Percentiles rank a stretch among this genome's conserved stretches.
phyloP scores from a whole-genome alignment of 2,329 filamentous ascomycete genomes.

The Phialemoniopsis sp. region DNA sequence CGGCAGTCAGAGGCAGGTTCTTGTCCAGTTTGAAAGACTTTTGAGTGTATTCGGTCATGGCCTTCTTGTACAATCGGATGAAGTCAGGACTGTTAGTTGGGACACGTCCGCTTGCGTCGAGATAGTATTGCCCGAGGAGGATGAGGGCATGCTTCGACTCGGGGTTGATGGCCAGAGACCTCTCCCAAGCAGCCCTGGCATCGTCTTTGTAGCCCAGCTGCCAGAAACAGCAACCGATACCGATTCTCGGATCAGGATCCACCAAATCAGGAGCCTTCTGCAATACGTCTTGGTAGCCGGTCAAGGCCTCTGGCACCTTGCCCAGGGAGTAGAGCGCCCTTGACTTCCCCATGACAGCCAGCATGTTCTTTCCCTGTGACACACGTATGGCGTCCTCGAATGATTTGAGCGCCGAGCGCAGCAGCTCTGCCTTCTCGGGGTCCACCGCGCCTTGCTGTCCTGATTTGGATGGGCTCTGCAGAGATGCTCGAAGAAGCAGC shows the following conservation, averaged over 20 bases:
- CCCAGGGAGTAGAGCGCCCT: slow-evolving; percentile 82
- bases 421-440: slow-evolving; percentile 70
- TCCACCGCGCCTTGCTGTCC: slow-evolving; percentile 60
- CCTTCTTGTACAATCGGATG: slow-evolving; percentile 79
- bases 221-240: slow-evolving; percentile 97
- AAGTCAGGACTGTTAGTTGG: slow-evolving; percentile 83
- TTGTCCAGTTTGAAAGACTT: slow-evolving; percentile 93
- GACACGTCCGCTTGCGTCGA: slow-evolving; percentile 80
- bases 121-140: slow-evolving; percentile 82
- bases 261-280: slow-evolving; percentile 80
- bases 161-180: slow-evolving; percentile 74
- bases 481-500: slow-evolving; percentile 79
- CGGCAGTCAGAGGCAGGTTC: slow-evolving; percentile 82
- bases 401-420: slow-evolving; percentile 83
- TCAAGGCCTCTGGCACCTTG: slow-evolving; percentile 78
- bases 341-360: slow-evolving; percentile 87
- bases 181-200: slow-evolving; percentile 85
- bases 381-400: slow-evolving; percentile 91
- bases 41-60: slow-evolving; percentile 91
- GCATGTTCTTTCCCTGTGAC: slow-evolving; percentile 82
- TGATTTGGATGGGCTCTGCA: slow-evolving; percentile 70
- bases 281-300: slow-evolving; percentile 82
- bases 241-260: slow-evolving; percentile 92
- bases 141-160: slow-evolving; percentile 89
- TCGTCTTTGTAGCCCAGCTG: slow-evolving; percentile 92